A percentile compares a stretch with the other conserved stretches of the same genome.
phyloP scores from a whole-genome alignment of 257 asterid genomes.

The Oldenlandia corymbosa region DNA sequence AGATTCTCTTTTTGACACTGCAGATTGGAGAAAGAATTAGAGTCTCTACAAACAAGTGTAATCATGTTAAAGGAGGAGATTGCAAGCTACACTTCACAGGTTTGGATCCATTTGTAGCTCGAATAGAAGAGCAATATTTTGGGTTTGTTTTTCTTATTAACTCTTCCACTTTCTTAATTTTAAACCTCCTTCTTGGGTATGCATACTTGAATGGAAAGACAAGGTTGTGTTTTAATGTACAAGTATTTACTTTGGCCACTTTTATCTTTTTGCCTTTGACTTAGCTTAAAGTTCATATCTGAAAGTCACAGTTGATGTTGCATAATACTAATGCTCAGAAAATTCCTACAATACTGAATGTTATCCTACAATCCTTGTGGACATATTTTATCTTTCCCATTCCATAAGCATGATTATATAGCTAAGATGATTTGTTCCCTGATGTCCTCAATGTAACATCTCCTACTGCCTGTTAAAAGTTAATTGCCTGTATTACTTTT shows the following conservation, averaged over 20 bases:
- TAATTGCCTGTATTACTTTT: background rate
- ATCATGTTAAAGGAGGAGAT: slow-evolving; percentile 39
- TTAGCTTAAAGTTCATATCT: background rate
- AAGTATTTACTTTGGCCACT: background rate
- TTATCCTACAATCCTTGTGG: background rate
- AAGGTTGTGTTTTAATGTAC: background rate
- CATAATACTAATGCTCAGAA: background rate
- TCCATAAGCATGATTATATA: background rate
- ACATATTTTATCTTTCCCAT: background rate
- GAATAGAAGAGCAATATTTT: background rate
- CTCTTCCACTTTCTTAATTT: background rate
- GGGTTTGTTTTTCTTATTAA: background rate
- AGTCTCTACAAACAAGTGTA: slow-evolving; percentile 30
- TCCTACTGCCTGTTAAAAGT: background rate
- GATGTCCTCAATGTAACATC: background rate
- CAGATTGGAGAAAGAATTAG: slow-evolving; percentile 71
- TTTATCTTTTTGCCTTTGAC: background rate
- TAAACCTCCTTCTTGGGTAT: background rate
- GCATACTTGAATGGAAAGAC: background rate
- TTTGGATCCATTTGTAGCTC: slow-evolving; percentile 16
- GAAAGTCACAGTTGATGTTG: background rate
- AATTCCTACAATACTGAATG: background rate
- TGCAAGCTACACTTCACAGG: slow-evolving; percentile 41
- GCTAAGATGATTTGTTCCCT: background rate
- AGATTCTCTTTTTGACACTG: slow-evolving; percentile 13